A percentile compares a stretch with the other conserved stretches of the same genome.
These are phyloP conservation scores for Viola odorata DNA, from an alignment of 345 rosid species.

Conservation along the genomic window DNA sequence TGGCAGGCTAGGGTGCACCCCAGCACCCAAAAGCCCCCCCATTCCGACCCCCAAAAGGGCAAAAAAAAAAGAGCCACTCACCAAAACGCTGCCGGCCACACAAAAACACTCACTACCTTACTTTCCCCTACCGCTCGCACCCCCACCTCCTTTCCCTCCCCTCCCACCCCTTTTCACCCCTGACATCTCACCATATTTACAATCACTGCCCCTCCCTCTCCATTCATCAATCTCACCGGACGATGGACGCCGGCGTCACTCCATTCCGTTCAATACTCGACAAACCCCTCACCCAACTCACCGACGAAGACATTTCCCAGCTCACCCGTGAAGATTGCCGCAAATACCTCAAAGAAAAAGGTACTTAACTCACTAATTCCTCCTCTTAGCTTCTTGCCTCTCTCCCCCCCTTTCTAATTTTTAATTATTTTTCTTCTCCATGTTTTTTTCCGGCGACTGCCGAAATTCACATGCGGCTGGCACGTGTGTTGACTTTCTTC, in stretches of 20 bases:
- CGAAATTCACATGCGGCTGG: too few species aligned
- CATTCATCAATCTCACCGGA: not conserved
- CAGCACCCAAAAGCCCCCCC: conserved; percentile 27
- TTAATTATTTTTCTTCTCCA: too few species aligned
- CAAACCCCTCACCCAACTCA: conserved; percentile 63
- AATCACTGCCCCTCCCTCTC: conserved; percentile 31
- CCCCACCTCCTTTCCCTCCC: conserved; percentile 8
- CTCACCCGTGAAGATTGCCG: conserved; percentile 96
- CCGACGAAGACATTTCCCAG: conserved; percentile 97
- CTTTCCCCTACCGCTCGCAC: not conserved
- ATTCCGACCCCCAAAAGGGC: not conserved
- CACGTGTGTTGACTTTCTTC: not conserved
- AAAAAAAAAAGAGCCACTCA: not conserved
- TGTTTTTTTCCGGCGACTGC: too few species aligned
- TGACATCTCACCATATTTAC: conserved; percentile 20
- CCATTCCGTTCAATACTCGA: conserved; percentile 48
- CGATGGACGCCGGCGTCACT: conserved; percentile 15
- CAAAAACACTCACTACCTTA: not conserved
- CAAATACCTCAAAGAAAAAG: conserved; percentile 84
- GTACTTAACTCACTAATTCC: conserved; percentile 17
- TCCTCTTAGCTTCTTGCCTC: conserved; percentile 40
- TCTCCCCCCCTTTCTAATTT: not conserved
- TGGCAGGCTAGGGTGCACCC: conserved; percentile 81
- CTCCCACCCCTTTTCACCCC: not conserved
- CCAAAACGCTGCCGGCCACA: not conserved